Base-by-base conservation (phyloP, 2,329 filamentous ascomycete genomes). In the Penicillium glabrum region DNA sequence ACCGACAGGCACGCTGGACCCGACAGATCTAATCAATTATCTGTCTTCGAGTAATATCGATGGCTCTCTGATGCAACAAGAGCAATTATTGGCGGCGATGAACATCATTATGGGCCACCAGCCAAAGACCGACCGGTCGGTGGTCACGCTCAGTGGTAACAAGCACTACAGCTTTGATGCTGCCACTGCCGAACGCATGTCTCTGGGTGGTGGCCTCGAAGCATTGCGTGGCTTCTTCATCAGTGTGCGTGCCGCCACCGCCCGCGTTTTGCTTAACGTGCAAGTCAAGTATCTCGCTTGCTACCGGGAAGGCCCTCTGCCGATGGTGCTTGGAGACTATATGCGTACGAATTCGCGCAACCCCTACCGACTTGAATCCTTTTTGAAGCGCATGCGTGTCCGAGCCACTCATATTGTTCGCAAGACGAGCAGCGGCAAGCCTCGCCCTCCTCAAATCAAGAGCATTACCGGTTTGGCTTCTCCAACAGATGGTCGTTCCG, bases 151-250 rank as follows among this genome's bases (percentile, higher is more conserved):
- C n/a, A 81, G 81, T 0, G 71, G 76, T 4, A 87, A 85, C 67
- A 82, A 80, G 45, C 80, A 81, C 54, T 86, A 82, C 60, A 76
- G 78, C 0, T 65, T 80, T 43, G 54, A 70, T 13, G 68, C 62
- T 0, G 66, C 64, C 3, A 60, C 63, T 4, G 58, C 64, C 7
- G 74, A 82, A 47, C 60, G 54, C 0, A 65, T 67, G 3, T 65
- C 76, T 29, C 75, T 88, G 1, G 78, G 77, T 3, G 74, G 68
- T 11, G 84, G 84, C 1, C 72, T 89, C 0, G 75, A 82, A 47
- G 84, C 84, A 0, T 69, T 86, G 4, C 79, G 85, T 43, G 86
- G 86, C 0, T 89, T 83, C 70, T 88, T 83, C 65, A 76, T 84
- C 11, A 87, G 84, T 64, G 82, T 86, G 29, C 82, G 86, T 5